Base-by-base conservation (phyloP, 139 green algal genomes). In the Coelastrella sp. region DNA sequence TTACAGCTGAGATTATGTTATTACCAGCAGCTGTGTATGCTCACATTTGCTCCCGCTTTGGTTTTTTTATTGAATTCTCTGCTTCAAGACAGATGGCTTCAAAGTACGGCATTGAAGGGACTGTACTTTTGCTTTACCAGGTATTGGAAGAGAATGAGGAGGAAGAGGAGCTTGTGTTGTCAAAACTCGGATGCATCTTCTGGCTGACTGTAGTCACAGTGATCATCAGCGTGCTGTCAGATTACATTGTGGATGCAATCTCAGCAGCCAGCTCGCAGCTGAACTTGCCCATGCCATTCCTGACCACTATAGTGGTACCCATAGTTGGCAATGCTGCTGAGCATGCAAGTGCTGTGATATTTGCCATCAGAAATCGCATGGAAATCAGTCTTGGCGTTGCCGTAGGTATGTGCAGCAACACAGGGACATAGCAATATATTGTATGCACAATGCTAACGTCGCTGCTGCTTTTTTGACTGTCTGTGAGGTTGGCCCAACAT, bases 261-360 rank as follows among this genome's bases (percentile, higher is more conserved):
- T 80, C 78, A 82, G 81, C 85, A 40, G 90, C 93, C 37, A 86
- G 88, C 48, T 69, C 84, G 13, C 41, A 69, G 17, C 88, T 94
- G 63, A 64, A 85, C 25, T 71, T 98, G 37, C 95, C 93, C 25
- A 89, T 95, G 85, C 88, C 89, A 17, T 98, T 98, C 91, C 88
- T 98, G 57, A 93, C 93, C 9, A 93, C 88, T 59, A 93, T 95
- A 34, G 34, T 98, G 32, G 89, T 98, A 86, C 96, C 96, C 53
- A 97, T 98, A 57, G 96, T 96, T 8, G 96, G 96, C 82, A 98
- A 98, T 68, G 96, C 95, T 1, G 95, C 92, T 21, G 96, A 98
- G 91, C 96, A 98, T 88, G 94, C 96, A 77, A 96, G 92, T 5
- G 96, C 96, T 0, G 90, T 98, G n/a, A 91, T 98, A 66, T 96